Percentiles rank a stretch among this genome's conserved stretches.
Conservation (phyloP, 139 green algal species). For the Ostreobium quekettii region DNA sequence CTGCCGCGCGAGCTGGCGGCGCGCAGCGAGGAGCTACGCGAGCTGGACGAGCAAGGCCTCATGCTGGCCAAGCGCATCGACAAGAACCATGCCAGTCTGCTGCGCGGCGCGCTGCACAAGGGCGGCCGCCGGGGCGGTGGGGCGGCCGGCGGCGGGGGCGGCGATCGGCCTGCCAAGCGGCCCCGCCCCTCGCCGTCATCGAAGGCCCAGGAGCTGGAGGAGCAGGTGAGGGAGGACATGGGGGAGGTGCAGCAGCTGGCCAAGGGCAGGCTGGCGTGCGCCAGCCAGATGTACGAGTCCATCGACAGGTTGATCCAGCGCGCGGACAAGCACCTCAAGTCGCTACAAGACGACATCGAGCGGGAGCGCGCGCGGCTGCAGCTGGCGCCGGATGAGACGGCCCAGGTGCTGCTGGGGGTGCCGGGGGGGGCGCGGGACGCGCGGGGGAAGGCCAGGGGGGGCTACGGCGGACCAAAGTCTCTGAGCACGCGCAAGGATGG, state of each 20-base stretch:
- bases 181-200: too few relatives aligned
- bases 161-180: too few relatives aligned
- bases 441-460: neutral
- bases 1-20: neutral
- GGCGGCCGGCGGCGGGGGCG: too few relatives aligned
- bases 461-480: neutral
- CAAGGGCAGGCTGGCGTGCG: neutral
- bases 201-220: too few relatives aligned
- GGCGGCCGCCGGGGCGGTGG: too few relatives aligned
- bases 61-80: neutral
- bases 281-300: neutral
- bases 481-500: neutral
- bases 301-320: neutral
- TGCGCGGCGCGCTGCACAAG: too few relatives aligned
- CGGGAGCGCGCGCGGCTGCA: neutral
- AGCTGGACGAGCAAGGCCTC: neutral
- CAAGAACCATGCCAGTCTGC: too few relatives aligned
- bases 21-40: neutral
- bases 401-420: neutral
- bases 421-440: too few relatives aligned
- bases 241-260: neutral
- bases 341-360: neutral
- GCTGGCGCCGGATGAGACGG: neutral
- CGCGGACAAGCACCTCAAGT: neutral
- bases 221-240: neutral